Base-by-base conservation (phyloP, 192 early-diverging fungal genomes). In the Paraglomus occultum region DNA sequence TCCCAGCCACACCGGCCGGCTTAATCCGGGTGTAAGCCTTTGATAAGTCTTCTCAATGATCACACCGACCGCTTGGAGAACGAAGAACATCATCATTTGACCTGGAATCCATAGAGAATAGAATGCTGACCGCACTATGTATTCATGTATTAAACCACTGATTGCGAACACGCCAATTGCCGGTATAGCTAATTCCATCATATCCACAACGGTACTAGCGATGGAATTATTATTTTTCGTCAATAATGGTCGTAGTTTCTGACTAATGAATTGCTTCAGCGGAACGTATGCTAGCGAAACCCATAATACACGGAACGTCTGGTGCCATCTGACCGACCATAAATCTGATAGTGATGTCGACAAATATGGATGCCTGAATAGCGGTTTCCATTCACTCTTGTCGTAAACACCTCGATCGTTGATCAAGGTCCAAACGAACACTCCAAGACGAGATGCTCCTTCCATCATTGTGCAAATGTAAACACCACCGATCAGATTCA, bases 101-200 rank as follows among this genome's bases (percentile, higher is more conserved):
- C 59, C 59, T 43, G 59, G 59, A 9, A 14, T 61, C 59, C 59
- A 61, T n/a, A 4, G 18, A 22, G 39, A 39, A 61, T 61, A 61
- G 12, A 40, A 43, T 22, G 38, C 5, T 14, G 42, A 9, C 6
- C 14, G 42, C n/a, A 14, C 38, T 43, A 61, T 38, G 44, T 61
- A 61, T 61, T 61, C 59, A 61, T 61, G 59, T 10, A 61, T 40
- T 8, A 61, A 15, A 22, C 59, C 59, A 61, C 59, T 61, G 15
- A 61, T 23, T 40, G 44, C 20, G 44, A 61, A 61, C 5, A 61
- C 59, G 10, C 59, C 59, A n/a, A 61, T 9, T 43, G 59, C 11
- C 42, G 59, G 59, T 18, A 61, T 61, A 43, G 31, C 18, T 12
- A 22, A n/a, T 12, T 61, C 59, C 11, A 61, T 43, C 11, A 61